Evolutionary conservation across 2,329 filamentous ascomycete species (phyloP), one percentile per base, ranked within the genome.

Genomic region (Escovopsis weberi): DNA sequence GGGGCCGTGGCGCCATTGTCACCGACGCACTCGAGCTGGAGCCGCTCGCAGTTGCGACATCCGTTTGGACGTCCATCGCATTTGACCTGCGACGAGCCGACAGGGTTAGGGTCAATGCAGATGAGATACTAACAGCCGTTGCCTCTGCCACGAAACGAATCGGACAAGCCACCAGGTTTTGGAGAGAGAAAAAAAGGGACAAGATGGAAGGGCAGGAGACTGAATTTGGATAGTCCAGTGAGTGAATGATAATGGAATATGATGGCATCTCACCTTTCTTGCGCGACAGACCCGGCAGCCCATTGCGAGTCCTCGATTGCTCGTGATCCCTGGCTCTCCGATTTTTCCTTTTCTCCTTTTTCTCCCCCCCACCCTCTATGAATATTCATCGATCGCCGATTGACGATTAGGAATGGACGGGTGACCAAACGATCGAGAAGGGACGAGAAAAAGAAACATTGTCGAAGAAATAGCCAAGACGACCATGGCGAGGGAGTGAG

Each of bases 41-140:
- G 61, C 35, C 61, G 60, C 51, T 64, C 61, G 48, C 61, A 64
- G 50, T 64, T 64, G 51, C 61, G 60, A 51, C 61, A 64, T 49
- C 61, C 61, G 50, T 63, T 56, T 34, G 60, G 60, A n/a, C 61
- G 57, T 38, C 60, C 61, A 46, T 64, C 61, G 48, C 61, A 64
- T 54, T 63, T 64, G 54, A 64, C 61, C 61, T 64, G 51, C 40
- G 50, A 45, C 34, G 42, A 26, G 34, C 10, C 36, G 33, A 37
- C 26, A 43, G 41, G 40, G 42, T 43, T 43, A 43, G 37, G 18
- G 37, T 38, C 12, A 37, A 36, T 18, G 12, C 3, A 35, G n/a
- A 18, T 12, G 8, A 15, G 15, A 15, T 15, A 15, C 15, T 15
- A 15, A 7, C 19, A 36, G 12, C 19, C n/a, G n/a, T 18, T 18